Base-by-base conservation (phyloP, 2,329 filamentous ascomycete species). In the Penicillium sp. region DNA sequence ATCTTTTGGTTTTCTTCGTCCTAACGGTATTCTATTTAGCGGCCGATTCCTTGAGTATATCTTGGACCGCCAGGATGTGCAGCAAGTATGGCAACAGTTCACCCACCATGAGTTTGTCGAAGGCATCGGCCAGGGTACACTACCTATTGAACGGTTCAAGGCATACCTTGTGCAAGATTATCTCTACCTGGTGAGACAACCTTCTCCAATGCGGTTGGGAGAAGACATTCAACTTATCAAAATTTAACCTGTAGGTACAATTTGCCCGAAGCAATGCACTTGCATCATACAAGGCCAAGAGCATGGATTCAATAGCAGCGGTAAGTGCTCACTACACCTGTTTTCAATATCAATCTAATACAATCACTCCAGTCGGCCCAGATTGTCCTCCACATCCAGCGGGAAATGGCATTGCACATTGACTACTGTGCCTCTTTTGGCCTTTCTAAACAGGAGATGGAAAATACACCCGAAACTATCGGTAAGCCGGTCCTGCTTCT, bases 151-250 rank as follows among this genome's bases (percentile, higher is more conserved):
- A 43, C 88, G 86, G 0, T 97, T 96, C 80, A 94, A 92, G 73
- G 84, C 89, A 40, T 97, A 97, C 71, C 85, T 97, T 56, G 83
- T 94, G 10, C 93, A 97, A 68, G 93, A 97, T 69, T 97, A 97
- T 69, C 81, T 96, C 5, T 97, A 94, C 69, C 78, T 97, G 43
- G 89, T 94, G 67, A 42, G 81, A 70, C 19, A 27, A 40, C 37
- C 3, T 6, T 29, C 17, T 42, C 27, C 10, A 25, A 41, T n/a
- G 15, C 41, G 17, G 33, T 47, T 21, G 9, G 6, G 12, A 35
- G 29, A 35, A 27, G 21, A n/a, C 8, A 46, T 12, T 46, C 53
- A 31, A 60, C 52, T 61, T 19, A 58, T 46, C 27, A 51, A 53
- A 23, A 27, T 19, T 43, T 21, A 38, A 19, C 19, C 13, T 47